Percentiles rank a stretch among this genome's conserved stretches.
These are phyloP conservation scores for Pilatotrama ljubarskyi DNA, from an alignment of 768 basidiomycete species.

Conservation along the genomic window DNA sequence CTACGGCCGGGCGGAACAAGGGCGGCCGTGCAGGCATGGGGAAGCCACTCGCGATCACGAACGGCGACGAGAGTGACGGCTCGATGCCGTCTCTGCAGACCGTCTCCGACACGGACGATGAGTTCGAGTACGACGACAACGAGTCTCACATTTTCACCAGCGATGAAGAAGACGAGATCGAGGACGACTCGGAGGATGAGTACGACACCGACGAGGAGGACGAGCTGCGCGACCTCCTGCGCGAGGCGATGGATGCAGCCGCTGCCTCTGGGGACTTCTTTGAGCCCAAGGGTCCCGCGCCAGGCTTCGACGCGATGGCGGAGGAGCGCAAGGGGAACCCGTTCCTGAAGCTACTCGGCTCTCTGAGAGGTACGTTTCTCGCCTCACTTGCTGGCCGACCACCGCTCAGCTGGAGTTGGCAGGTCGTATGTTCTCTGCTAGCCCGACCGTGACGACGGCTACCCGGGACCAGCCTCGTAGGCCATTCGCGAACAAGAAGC, in stretches of 20 bases:
- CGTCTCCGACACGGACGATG: conserved; percentile 61
- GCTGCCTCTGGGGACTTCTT: conserved; percentile 58
- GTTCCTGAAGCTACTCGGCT: conserved; percentile 74
- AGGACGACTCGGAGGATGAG: conserved; percentile 41
- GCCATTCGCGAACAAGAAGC: conserved; percentile 20
- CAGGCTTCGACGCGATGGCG: conserved; percentile 39
- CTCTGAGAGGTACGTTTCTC: conserved; percentile 58
- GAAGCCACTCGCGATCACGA: conserved; percentile 53
- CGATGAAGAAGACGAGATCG: conserved; percentile 37
- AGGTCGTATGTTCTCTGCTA: conserved; percentile 67
- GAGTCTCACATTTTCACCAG: conserved; percentile 38
- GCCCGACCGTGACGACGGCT: conserved; percentile 45
- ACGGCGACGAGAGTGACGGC: conserved; percentile 45
- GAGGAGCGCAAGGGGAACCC: conserved; percentile 70
- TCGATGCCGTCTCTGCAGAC: conserved; percentile 72
- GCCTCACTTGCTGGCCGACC: background rate
- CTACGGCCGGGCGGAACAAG: conserved; percentile 23
- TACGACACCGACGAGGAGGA: conserved; percentile 75
- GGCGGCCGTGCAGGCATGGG: conserved; percentile 33
- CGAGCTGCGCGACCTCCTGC: conserved; percentile 55
- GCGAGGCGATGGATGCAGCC: conserved; percentile 74
- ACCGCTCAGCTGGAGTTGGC: background rate
- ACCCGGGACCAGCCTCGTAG: conserved; percentile 34
- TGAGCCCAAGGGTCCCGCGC: conserved; percentile 43
- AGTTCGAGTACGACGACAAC: conserved; percentile 42